Percentiles rank a stretch among this genome's conserved stretches.
Conservation (phyloP, 148 eudicot species). For the Cornus florida region DNA sequence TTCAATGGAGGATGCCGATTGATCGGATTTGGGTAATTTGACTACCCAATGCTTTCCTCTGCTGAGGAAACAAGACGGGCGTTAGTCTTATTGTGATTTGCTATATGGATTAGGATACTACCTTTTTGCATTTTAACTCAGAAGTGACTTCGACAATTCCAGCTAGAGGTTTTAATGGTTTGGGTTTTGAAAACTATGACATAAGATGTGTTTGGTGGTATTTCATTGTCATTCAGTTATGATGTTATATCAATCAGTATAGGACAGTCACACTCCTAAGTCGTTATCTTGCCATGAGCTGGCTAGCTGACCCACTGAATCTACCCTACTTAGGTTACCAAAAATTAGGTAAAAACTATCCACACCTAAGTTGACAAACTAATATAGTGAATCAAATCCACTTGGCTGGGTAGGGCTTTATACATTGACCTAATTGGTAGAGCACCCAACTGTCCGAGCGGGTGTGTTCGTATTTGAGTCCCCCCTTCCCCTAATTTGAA, state of each 20-base stretch:
- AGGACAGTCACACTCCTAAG: neutral
- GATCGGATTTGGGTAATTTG: no score
- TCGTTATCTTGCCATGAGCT: neutral
- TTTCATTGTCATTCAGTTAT: slow-evolving; percentile 7
- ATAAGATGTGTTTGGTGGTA: slow-evolving; percentile 10
- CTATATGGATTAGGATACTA: no score
- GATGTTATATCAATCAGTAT: no score
- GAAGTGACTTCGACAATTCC: neutral
- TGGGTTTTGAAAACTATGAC: neutral
- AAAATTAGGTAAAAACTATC: neutral
- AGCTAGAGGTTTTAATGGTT: neutral
- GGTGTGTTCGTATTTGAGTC: no score
- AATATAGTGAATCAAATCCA: neutral
- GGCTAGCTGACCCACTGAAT: slow-evolving; percentile 3
- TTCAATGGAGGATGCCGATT: no score
- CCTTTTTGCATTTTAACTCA: neutral
- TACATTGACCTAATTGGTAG: no score
- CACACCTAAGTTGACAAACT: neutral
- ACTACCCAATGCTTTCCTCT: no score
- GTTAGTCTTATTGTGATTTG: no score
- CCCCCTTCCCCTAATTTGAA: no score
- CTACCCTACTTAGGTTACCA: neutral
- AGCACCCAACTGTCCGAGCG: no score
- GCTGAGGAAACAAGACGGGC: no score
- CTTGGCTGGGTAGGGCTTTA: no score